phyloP scores from a whole-genome alignment of 148 eudicot species.

The Nepenthes gracilis region DNA sequence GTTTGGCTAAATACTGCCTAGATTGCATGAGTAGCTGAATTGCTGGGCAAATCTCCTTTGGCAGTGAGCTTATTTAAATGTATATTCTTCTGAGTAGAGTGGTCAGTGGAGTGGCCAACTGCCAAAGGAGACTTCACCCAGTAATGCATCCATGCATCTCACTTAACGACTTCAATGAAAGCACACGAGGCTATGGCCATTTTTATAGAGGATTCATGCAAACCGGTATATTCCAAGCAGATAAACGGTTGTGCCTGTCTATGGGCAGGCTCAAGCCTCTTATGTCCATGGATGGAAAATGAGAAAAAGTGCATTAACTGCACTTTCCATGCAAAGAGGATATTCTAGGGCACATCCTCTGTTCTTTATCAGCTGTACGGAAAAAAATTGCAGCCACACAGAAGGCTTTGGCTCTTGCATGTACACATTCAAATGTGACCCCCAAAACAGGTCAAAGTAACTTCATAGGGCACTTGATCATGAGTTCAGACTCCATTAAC shows the following conservation, averaged over 20 bases:
- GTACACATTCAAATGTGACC: background rate
- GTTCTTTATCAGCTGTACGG: background rate
- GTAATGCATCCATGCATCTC: slow-evolving; percentile 13
- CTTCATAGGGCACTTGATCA: too few relatives aligned
- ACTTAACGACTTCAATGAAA: background rate
- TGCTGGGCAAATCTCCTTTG: slow-evolving; percentile 29
- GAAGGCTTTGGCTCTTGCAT: background rate
- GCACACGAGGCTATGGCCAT: background rate
- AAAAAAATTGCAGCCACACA: background rate
- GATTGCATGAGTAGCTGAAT: slow-evolving; percentile 7
- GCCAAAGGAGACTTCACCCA: slow-evolving; percentile 24
- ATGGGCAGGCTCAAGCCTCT: background rate
- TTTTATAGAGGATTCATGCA: background rate
- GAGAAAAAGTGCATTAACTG: background rate
- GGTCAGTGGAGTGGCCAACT: background rate
- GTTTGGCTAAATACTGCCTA: too few relatives aligned
- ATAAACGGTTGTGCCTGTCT: background rate
- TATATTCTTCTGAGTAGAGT: background rate
- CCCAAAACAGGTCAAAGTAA: too few relatives aligned
- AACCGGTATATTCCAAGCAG: slow-evolving; percentile 2
- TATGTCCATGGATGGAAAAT: background rate
- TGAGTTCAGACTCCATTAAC: too few relatives aligned
- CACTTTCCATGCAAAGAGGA: slow-evolving; percentile 3
- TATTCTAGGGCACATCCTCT: slow-evolving; percentile 10
- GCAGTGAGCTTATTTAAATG: slow-evolving; percentile 8